Evolutionary conservation across 371 early-diverging fungal species (phyloP).

Genomic region (Smittium mucronatum): DNA sequence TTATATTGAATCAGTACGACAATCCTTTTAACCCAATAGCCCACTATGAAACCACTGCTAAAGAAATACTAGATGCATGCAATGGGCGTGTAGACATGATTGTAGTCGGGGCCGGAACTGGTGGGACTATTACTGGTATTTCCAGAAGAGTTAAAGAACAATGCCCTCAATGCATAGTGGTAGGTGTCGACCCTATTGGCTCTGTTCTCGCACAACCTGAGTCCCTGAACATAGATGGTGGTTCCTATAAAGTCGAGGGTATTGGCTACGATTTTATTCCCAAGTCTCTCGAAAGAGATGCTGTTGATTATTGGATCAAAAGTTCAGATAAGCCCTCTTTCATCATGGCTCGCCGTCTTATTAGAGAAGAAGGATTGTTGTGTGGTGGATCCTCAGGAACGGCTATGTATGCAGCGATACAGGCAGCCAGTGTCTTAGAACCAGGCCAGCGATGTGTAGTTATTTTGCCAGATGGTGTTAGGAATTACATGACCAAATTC

Average conservation of each 20-base stretch:
- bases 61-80: slow-evolving; percentile 71
- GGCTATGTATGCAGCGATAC: slow-evolving; percentile 72
- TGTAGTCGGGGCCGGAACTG: slow-evolving; percentile 92
- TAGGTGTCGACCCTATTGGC: slow-evolving; percentile 89
- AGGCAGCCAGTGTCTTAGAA: slow-evolving; percentile 69
- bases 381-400: slow-evolving; percentile 91
- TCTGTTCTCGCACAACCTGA: slow-evolving; percentile 87
- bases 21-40: slow-evolving; percentile 93
- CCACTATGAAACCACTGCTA: slow-evolving; percentile 87
- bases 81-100: slow-evolving; percentile 90
- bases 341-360: slow-evolving; percentile 83
- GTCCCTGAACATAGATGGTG: slow-evolving; percentile 46
- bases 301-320: slow-evolving; percentile 91
- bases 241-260: slow-evolving; percentile 79
- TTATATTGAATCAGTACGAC: slow-evolving; percentile 89
- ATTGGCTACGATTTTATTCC: slow-evolving; percentile 97
- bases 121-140: slow-evolving; percentile 92
- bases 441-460: slow-evolving; percentile 85
- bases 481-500: slow-evolving; percentile 97
- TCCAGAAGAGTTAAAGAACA: slow-evolving; percentile 86
- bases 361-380: slow-evolving; percentile 90
- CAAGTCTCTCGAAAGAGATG: slow-evolving; percentile 62
- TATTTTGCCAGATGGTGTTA: slow-evolving; percentile 86
- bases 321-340: slow-evolving; percentile 87
- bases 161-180: slow-evolving; percentile 70